These are phyloP conservation scores for Tolypocladium capitatum DNA, from an alignment of 2,329 filamentous ascomycete genomes.

Conservation along the genomic window DNA sequence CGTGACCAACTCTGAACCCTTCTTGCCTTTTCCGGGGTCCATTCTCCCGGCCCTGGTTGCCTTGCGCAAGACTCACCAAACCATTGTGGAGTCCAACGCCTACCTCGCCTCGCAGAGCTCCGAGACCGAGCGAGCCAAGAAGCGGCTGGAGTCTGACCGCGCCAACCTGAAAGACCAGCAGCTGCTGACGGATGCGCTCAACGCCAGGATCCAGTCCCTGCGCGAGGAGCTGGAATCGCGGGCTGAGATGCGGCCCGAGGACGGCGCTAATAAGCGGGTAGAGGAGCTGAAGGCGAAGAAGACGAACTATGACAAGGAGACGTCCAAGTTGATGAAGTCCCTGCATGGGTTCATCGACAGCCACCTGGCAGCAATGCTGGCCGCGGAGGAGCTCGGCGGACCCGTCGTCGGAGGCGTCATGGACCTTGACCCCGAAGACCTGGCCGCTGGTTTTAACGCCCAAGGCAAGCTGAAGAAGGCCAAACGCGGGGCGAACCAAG, in stretches of 20 bases:
- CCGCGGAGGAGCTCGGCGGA: conserved; percentile 71
- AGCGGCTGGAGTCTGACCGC: conserved; percentile 36
- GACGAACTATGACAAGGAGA: conserved; percentile 45
- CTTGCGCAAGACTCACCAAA: conserved; percentile 51
- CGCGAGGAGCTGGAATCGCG: conserved; percentile 42
- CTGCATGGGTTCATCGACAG: conserved; percentile 60
- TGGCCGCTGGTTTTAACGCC: conserved; percentile 46
- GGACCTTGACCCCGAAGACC: conserved; percentile 46
- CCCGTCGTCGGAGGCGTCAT: conserved; percentile 67
- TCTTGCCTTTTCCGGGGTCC: conserved; percentile 53
- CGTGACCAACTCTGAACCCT: conserved; percentile 47
- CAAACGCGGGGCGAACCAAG: conserved; percentile 26
- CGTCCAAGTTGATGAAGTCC: conserved; percentile 44
- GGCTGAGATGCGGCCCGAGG: conserved; percentile 43
- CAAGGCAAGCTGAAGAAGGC: conserved; percentile 42
- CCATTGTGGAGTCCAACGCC: conserved; percentile 48
- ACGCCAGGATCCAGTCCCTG: conserved; percentile 45
- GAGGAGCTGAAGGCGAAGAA: conserved; percentile 46
- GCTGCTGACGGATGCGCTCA: conserved; percentile 37
- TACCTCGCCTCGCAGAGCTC: conserved; percentile 36
- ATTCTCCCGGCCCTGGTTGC: conserved; percentile 60
- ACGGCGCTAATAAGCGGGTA: conserved; percentile 51
- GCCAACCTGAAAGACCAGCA: conserved; percentile 40
- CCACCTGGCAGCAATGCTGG: conserved; percentile 60
- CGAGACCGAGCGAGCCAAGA: conserved; percentile 28